Evolutionary conservation across 1,284 basidiomycete species (phyloP).

Genomic region (Lignosus rhinocerotis): DNA sequence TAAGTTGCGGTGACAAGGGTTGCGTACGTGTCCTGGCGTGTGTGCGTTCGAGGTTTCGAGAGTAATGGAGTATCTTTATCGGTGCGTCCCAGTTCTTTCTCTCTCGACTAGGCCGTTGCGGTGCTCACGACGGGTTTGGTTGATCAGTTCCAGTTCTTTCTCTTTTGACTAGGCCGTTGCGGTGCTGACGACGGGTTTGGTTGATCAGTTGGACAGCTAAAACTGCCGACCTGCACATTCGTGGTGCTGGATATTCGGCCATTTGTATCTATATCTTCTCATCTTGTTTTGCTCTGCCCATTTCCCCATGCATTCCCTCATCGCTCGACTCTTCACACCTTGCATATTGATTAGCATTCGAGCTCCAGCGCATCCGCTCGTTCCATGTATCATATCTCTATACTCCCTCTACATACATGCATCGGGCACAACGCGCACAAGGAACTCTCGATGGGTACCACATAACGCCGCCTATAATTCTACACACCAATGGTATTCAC

Average conservation of each 20-base stretch:
- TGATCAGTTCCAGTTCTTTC: too few species aligned
- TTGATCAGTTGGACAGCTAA: too few species aligned
- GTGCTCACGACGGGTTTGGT: not conserved
- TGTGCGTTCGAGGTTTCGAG: not conserved
- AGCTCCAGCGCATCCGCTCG: not conserved
- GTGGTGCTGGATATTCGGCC: too few species aligned
- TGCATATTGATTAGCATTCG: not conserved
- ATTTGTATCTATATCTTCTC: too few species aligned
- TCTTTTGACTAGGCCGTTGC: too few species aligned
- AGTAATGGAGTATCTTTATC: too few species aligned
- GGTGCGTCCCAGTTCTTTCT: too few species aligned
- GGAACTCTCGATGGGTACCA: conserved; percentile 60
- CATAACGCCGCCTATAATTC: too few species aligned
- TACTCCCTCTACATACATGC: conserved; percentile 54
- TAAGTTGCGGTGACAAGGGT: conserved; percentile 17
- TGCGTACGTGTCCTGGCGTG: not conserved
- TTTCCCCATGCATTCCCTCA: not conserved
- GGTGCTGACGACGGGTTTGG: not conserved
- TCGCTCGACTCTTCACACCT: not conserved
- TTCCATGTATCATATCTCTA: conserved; percentile 14
- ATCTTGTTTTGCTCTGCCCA: too few species aligned
- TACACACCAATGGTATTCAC: too few species aligned
- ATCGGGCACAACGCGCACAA: conserved; percentile 44
- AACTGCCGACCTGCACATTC: too few species aligned
- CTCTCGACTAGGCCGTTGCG: too few species aligned